Percentiles rank a stretch among this genome's conserved stretches.
Evolutionary conservation across 208 protist genomes (phyloP).

Genomic region (Entamoeba invadens): DNA sequence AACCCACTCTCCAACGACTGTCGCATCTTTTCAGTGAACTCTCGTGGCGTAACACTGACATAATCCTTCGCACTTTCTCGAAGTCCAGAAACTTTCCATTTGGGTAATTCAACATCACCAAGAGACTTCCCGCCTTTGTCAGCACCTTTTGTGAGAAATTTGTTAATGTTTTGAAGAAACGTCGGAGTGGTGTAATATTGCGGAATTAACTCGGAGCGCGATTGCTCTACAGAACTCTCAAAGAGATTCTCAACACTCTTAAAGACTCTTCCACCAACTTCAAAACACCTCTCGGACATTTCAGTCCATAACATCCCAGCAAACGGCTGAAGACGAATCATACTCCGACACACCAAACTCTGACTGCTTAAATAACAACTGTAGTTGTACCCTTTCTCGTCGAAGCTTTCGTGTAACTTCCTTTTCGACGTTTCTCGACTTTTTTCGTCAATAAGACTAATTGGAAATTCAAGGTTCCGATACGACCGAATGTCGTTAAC

Average conservation of each 20-base stretch:
- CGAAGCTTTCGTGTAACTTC: constrained; percentile 14
- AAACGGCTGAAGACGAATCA: constrained; percentile 42
- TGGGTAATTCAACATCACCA: constrained; percentile 13
- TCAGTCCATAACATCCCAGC: constrained; percentile 27
- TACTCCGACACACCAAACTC: constrained; percentile 33
- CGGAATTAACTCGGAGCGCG: constrained; percentile 63
- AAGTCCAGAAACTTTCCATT: constrained; percentile 46
- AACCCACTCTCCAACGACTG: constrained; percentile 70
- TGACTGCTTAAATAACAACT: constrained; percentile 41
- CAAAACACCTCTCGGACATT: constrained; percentile 48
- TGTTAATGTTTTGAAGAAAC: constrained; percentile 29
- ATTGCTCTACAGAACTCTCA: constrained; percentile 45
- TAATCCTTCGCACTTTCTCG: constrained; percentile 85
- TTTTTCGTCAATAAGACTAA: constrained; percentile 29
- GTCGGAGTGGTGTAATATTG: constrained; percentile 48
- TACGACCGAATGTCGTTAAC: constrained; percentile 34
- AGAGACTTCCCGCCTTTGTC: constrained; percentile 22
- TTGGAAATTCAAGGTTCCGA: constrained; percentile 43
- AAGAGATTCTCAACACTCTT: constrained; percentile 57
- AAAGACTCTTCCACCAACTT: constrained; percentile 68
- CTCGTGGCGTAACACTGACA: constrained; percentile 41
- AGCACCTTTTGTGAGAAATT: constrained; percentile 35
- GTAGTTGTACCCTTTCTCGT: constrained; percentile 37
- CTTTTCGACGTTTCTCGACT: no score
- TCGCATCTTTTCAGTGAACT: constrained; percentile 69